Evolutionary conservation across 495 filamentous ascomycete species (phyloP), one percentile per base, ranked within the genome.

Genomic region (Hypoxylon fragiforme): DNA sequence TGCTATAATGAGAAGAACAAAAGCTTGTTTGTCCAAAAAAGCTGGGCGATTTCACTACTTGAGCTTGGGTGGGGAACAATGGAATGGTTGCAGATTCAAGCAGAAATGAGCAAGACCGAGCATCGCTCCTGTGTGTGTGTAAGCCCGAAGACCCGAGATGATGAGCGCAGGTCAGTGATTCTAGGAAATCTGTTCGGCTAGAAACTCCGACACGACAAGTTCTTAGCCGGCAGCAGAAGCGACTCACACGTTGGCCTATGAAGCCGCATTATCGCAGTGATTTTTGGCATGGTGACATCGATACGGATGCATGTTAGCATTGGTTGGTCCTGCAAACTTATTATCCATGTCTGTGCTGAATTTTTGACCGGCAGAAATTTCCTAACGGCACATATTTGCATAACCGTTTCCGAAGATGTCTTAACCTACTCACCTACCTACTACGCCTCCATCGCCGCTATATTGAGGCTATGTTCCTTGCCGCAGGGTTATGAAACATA

Each of bases 121-220:
- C n/a, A n/a, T n/a, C n/a, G n/a, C n/a, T n/a, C n/a, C n/a, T n/a
- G n/a, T 38, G 5, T 13, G 38, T 28, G 26, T 14, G 24, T 43
- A 61, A 49, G 37, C 51, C 58, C 58, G 58, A 62, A 8, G 36
- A 55, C 5, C 58, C 58, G 51, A 56, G 37, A 49, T 44, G 37
- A 21, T 44, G 42, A 36, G n/a, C 26, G 57, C 22, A 46, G 58
- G 47, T 44, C 43, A 39, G 18, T 18, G 52, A 56, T 48, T 56
- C 48, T n/a, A 47, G n/a, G n/a, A n/a, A n/a, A n/a, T n/a, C n/a
- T n/a, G n/a, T 56, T 48, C 37, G 51, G 58, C 11, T 56, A 56
- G 24, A 16, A 14, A 20, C 44, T 51, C 52, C 51, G 47, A 53
- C 40, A 49, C 52, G 47, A 43, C 47, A 48, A n/a, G 42, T 8